Percentiles rank a stretch among this genome's conserved stretches.
phyloP scores from a whole-genome alignment of 1,284 basidiomycete genomes.

The Pascua guehoae region DNA sequence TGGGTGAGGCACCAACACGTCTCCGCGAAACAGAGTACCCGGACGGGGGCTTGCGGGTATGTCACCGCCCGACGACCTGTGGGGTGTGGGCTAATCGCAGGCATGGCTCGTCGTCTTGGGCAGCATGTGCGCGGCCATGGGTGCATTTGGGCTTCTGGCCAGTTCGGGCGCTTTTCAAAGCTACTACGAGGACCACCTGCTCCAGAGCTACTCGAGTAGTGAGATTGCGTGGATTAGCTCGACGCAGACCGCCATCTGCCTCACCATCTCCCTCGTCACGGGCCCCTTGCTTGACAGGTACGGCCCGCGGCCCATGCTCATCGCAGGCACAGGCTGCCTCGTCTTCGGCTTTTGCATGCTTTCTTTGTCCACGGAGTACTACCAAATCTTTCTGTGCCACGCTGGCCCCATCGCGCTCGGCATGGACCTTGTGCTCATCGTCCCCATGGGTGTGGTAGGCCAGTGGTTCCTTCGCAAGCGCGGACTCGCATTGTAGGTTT shows the following conservation, averaged over 20 bases:
- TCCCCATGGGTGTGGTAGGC: conserved; percentile 28
- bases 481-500: conserved; percentile 31
- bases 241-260: conserved; percentile 24
- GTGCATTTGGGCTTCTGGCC: conserved; percentile 18
- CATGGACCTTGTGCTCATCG: conserved; percentile 33
- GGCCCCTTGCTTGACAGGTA: conserved; percentile 32
- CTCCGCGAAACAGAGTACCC: no score
- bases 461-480: conserved; percentile 34
- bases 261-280: conserved; percentile 24
- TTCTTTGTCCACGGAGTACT: conserved; percentile 25
- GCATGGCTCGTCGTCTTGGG: conserved; percentile 15
- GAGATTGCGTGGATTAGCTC: conserved; percentile 33
- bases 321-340: conserved; percentile 17
- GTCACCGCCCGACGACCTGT: no score
- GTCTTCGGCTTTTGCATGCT: conserved; percentile 23
- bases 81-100: background rate
- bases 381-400: conserved; percentile 31
- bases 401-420: conserved; percentile 26
- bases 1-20: background rate
- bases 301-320: conserved; percentile 25
- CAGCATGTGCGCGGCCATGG: conserved; percentile 15
- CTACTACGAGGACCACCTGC: conserved; percentile 21
- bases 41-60: no score
- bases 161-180: conserved; percentile 20
- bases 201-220: conserved; percentile 26